A percentile compares a stretch with the other conserved stretches of the same genome.
Evolutionary conservation across 306 rosid genomes (phyloP).

Genomic region (Vigna unguiculata): DNA sequence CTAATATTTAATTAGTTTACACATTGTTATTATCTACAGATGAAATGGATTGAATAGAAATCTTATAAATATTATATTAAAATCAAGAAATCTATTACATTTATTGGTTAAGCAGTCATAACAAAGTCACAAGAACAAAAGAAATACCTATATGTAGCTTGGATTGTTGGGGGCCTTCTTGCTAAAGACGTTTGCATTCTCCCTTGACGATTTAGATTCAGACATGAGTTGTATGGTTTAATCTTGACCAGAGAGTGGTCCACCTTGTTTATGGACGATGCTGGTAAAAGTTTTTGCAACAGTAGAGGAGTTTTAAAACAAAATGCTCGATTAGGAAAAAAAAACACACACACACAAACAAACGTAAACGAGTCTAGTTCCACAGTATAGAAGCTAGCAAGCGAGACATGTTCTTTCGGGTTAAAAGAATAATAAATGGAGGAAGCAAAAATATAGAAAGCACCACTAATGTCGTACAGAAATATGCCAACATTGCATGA

Average conservation of each 20-base stretch:
- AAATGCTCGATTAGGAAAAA: not conserved
- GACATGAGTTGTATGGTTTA: slow-evolving; percentile 51
- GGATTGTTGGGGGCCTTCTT: slow-evolving; percentile 66
- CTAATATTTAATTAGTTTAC: too few species aligned
- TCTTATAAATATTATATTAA: too few species aligned
- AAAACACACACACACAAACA: not conserved
- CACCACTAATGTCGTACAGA: not conserved
- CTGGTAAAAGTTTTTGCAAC: slow-evolving; percentile 45
- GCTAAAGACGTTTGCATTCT: slow-evolving; percentile 51
- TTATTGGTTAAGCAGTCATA: not conserved
- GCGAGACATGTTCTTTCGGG: not conserved
- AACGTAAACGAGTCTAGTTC: slow-evolving; percentile 51
- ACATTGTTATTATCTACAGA: too few species aligned
- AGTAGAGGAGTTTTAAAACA: not conserved
- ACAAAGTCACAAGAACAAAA: slow-evolving; percentile 20
- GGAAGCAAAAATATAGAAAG: not conserved
- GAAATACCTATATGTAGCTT: slow-evolving; percentile 79
- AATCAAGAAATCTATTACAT: too few species aligned
- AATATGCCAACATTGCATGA: not conserved
- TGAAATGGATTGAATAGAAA: too few species aligned
- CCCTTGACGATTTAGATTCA: slow-evolving; percentile 45
- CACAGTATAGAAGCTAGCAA: not conserved
- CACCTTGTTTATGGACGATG: slow-evolving; percentile 50
- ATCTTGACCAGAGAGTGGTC: slow-evolving; percentile 51
- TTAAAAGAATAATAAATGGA: not conserved